phyloP scores from a whole-genome alignment of 2,329 filamentous ascomycete species.

The Talaromyces sp. region DNA sequence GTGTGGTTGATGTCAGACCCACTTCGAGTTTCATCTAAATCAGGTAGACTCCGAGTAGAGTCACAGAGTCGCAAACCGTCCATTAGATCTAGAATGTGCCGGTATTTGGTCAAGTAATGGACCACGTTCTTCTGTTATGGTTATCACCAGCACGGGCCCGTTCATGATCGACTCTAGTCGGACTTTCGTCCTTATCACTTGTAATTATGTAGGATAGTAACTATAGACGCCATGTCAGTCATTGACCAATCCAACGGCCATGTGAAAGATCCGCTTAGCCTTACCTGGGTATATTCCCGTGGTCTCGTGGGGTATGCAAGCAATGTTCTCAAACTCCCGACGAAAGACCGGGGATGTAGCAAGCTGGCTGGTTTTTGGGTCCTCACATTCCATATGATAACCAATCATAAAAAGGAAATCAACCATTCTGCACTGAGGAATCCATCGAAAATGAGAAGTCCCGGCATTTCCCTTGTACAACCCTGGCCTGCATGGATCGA shows the following conservation, averaged over 20 bases:
- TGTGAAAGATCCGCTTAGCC: slow-evolving; percentile 1
- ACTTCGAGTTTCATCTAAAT: not conserved
- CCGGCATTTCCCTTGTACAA: not conserved
- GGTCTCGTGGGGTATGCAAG: not conserved
- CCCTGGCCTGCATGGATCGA: not conserved
- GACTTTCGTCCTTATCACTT: not conserved
- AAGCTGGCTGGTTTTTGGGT: not conserved
- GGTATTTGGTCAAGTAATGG: not conserved
- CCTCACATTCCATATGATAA: not conserved
- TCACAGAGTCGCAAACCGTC: not conserved
- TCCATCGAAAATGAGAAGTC: not conserved
- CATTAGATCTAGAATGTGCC: not conserved
- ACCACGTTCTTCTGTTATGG: not conserved
- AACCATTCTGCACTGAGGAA: not conserved
- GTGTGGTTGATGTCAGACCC: not conserved
- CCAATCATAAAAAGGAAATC: not conserved
- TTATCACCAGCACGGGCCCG: not conserved
- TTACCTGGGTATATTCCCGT: slow-evolving; percentile 4
- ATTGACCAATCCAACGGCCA: not conserved
- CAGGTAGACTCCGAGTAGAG: not conserved
- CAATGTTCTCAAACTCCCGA: not conserved
- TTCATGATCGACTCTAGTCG: not conserved
- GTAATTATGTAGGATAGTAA: not conserved
- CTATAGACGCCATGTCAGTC: not conserved
- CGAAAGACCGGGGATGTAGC: not conserved